A percentile compares a stretch with the other conserved stretches of the same genome.
These are phyloP conservation scores for Gnetum montanum DNA, from an alignment of 75 land plant genomes.

Conservation along the genomic window DNA sequence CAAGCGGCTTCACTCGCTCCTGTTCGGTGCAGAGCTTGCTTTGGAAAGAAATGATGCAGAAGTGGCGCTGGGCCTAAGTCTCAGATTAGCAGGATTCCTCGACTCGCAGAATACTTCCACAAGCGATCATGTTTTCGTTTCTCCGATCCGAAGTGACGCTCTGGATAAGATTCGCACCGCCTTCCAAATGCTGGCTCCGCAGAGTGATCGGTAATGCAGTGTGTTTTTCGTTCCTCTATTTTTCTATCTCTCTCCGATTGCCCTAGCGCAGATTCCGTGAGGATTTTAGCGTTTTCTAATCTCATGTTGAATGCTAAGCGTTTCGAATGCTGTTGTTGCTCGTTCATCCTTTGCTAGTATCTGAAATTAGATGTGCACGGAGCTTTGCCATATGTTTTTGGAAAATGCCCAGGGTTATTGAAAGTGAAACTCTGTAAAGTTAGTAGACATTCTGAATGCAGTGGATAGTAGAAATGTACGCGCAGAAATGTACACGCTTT, in stretches of 20 bases:
- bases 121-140: constrained; percentile 37
- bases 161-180: constrained; percentile 30
- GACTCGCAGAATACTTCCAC: constrained; percentile 38
- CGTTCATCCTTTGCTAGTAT: background rate
- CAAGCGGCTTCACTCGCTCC: constrained; percentile 78
- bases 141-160: constrained; percentile 48
- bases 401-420: too few species aligned
- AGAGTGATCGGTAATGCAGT: constrained; percentile 58
- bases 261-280: too few species aligned
- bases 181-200: constrained; percentile 24
- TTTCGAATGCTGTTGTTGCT: background rate
- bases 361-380: too few species aligned
- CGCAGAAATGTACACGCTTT: too few species aligned
- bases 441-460: too few species aligned
- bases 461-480: too few species aligned
- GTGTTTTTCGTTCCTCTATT: background rate
- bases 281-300: too few species aligned
- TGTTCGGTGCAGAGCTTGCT: constrained; percentile 72
- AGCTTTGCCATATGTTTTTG: too few species aligned
- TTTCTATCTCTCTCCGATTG: background rate
- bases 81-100: constrained; percentile 76
- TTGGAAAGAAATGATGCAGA: constrained; percentile 43
- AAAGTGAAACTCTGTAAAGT: too few species aligned
- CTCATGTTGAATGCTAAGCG: background rate
- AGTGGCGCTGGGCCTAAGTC: constrained; percentile 49